These are phyloP conservation scores for Debaryomyces udenii DNA, from an alignment of 1,139 yeast species.

Conservation along the genomic window DNA sequence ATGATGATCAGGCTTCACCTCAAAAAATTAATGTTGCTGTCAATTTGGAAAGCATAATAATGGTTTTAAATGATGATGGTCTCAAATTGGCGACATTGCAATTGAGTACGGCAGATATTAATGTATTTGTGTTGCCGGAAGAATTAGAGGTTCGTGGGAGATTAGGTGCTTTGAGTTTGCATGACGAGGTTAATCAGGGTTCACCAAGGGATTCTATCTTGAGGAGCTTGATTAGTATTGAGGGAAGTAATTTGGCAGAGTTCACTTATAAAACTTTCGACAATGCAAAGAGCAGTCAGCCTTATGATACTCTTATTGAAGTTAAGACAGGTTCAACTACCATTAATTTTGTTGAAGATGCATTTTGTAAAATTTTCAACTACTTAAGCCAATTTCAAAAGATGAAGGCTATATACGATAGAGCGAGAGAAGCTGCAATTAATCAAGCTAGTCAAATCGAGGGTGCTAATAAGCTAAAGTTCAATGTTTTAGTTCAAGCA, in stretches of 20 bases:
- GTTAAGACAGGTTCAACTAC: conserved; percentile 76
- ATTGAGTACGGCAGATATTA: conserved; percentile 72
- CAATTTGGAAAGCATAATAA: conserved; percentile 70
- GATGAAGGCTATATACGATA: conserved; percentile 87
- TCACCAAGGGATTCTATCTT: conserved; percentile 60
- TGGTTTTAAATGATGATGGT: conserved; percentile 83
- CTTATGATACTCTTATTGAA: conserved; percentile 61
- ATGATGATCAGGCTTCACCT: conserved; percentile 54
- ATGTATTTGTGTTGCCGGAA: conserved; percentile 71
- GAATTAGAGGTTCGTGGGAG: conserved; percentile 74
- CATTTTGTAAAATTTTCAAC: conserved; percentile 66
- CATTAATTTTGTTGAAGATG: conserved; percentile 78
- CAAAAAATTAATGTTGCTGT: conserved; percentile 73
- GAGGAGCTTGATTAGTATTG: conserved; percentile 73
- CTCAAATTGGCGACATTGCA: conserved; percentile 77
- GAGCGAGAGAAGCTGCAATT: conserved; percentile 83
- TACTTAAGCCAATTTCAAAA: conserved; percentile 75
- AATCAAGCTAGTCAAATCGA: conserved; percentile 68
- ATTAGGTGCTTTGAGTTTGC: conserved; percentile 78
- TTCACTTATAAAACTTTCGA: conserved; percentile 83
- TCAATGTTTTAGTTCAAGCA: conserved; percentile 73
- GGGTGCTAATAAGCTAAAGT: conserved; percentile 62
- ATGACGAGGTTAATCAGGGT: conserved; percentile 74
- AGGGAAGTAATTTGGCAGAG: conserved; percentile 83
- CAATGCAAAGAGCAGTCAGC: conserved; percentile 46